Base-by-base conservation (phyloP, 108 stramenopile species). In the Pseudonitzschia delicatissima region DNA sequence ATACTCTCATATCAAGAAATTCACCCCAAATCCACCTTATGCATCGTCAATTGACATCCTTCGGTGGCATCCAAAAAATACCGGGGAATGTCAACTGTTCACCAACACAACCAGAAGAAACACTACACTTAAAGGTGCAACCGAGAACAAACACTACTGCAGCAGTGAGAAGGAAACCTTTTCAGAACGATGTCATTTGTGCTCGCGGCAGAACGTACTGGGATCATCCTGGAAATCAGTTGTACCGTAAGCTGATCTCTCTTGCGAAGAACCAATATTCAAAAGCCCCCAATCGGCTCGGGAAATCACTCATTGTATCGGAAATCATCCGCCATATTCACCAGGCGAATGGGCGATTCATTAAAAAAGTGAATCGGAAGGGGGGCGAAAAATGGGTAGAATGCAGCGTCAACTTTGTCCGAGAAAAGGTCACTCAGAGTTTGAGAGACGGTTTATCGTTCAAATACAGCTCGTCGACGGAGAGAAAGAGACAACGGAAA, bases 341-440 rank as follows among this genome's bases (percentile, higher is more conserved):
- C 32, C 45, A 57, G 8, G 57, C 42, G 0, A 23, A 68, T 11
- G 67, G 74, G 5, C 36, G 47, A 13, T 75, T 75, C 35, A 45
- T 75, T 39, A 75, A 75, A 29, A 53, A 57, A 27, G 51, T 53
- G 5, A 13, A 45, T 3, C 25, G 51, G 26, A 62, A 61, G 32
- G 57, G 25, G 47, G 34, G 50, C 28, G 69, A 65, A 25, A 28
- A 13, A 3, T 79, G 78, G 78, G 51, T 66, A 2, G 73, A 73
- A 60, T 73, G 70, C 12, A 64, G 68, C 2, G 78, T 67, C 4
- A 49, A 58, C 25, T 66, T 71, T 53, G 68, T 73, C 20, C 13
- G 73, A 55, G 78, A 79, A 67, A 79, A 79, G 58, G 67, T 74
- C 39, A 68, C 72, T 25, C 78, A 79, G 40, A 65, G 73, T 32